phyloP scores from a whole-genome alignment of 345 rosid species.

The Rhizophora apiculata region DNA sequence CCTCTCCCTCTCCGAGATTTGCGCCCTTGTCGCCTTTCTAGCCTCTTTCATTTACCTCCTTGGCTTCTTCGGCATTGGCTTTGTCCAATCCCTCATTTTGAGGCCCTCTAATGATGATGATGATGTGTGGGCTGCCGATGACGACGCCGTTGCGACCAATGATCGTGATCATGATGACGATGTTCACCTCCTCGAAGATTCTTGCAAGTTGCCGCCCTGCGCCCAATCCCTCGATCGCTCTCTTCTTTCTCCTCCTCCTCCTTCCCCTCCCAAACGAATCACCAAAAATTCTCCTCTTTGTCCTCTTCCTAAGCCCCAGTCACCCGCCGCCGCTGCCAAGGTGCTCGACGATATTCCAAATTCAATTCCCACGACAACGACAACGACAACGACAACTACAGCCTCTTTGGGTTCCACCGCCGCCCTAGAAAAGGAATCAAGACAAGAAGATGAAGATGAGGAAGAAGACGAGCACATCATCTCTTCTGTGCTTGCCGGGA shows the following conservation, averaged over 20 bases:
- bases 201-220: conserved; percentile 16
- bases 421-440: too few species aligned
- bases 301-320: not conserved
- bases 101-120: conserved; percentile 29
- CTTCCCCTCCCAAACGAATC: not conserved
- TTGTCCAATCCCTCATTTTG: conserved; percentile 36
- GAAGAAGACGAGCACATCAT: conserved; percentile 35
- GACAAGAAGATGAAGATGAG: too few species aligned
- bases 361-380: not conserved
- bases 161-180: not conserved
- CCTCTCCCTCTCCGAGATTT: conserved; percentile 28
- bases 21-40: conserved; percentile 25
- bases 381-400: not conserved
- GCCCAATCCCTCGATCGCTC: conserved; percentile 29
- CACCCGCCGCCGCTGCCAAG: not conserved
- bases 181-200: conserved; percentile 15
- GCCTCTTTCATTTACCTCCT: conserved; percentile 35
- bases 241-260: not conserved
- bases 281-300: not conserved
- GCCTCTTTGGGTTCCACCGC: not conserved
- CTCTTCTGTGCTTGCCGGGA: conserved; percentile 33
- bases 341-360: conserved; percentile 9
- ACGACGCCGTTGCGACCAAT: not conserved
- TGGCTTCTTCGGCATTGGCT: conserved; percentile 39
- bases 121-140: conserved; percentile 23